Conservation (phyloP, 345 rosid species). For the Euphorbia pulcherrima region DNA sequence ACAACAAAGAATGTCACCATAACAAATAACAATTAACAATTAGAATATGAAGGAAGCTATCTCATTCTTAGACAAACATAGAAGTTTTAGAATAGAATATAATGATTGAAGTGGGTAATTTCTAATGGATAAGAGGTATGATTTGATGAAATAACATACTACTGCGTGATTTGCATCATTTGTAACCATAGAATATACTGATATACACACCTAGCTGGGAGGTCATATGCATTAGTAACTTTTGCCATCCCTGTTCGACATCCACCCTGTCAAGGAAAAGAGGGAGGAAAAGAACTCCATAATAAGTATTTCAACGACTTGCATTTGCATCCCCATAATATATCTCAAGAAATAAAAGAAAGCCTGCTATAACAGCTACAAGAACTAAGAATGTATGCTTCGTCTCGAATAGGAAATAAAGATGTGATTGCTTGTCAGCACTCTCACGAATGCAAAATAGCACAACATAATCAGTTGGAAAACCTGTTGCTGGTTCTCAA, state of each 20-base stretch:
- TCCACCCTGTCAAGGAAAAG: conserved; percentile 63
- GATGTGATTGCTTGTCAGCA: conserved; percentile 6
- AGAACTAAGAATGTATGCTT: neutral
- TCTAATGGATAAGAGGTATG: neutral
- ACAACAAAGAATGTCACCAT: conserved; percentile 1
- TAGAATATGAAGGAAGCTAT: neutral
- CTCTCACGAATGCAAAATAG: neutral
- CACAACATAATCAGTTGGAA: neutral
- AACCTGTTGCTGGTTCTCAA: neutral
- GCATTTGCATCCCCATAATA: conserved; percentile 12
- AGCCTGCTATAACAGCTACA: neutral
- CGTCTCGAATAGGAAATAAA: neutral
- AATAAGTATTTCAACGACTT: conserved; percentile 10
- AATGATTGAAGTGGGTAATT: neutral
- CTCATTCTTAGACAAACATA: neutral
- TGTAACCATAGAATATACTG: conserved; percentile 7
- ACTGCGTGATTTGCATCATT: neutral
- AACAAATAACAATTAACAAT: neutral
- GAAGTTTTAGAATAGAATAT: neutral
- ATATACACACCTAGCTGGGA: conserved; percentile 79
- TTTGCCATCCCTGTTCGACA: conserved; percentile 98
- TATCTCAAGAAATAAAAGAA: neutral
- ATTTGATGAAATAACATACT: conserved; percentile 2
- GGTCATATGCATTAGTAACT: conserved; percentile 89
- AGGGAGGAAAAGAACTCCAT: conserved; percentile 23